Conservation (phyloP, 2,329 filamentous ascomycete genomes). For the Colletotrichum sp. region DNA sequence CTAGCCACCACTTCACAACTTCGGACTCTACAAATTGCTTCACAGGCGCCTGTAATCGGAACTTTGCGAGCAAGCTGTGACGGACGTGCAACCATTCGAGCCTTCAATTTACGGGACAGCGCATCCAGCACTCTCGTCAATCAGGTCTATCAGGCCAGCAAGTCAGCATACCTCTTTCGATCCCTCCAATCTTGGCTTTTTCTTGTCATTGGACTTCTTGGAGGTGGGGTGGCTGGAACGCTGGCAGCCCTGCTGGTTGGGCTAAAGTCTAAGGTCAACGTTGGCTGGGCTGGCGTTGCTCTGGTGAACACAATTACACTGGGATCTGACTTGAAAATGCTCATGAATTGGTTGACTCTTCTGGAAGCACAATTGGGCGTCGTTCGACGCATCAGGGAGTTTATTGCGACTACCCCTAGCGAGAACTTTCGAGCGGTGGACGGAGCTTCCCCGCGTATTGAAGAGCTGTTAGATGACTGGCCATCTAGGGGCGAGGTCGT, state of each 20-base stretch:
- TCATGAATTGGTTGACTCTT: not conserved
- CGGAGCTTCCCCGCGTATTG: not conserved
- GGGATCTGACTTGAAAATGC: not conserved
- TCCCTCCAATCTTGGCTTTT: not conserved
- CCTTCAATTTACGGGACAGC: not conserved
- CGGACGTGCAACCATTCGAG: not conserved
- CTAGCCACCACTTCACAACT: not conserved
- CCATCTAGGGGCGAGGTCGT: not conserved
- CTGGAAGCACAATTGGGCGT: not conserved
- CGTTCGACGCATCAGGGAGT: not conserved
- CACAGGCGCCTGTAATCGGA: not conserved
- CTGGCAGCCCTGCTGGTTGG: not conserved
- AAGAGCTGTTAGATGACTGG: not conserved
- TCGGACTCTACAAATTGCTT: not conserved
- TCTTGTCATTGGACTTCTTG: not conserved
- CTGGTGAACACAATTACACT: not conserved
- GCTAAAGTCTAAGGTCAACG: not conserved
- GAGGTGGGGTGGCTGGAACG: not conserved
- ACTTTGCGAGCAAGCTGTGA: not conserved
- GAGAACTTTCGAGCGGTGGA: not conserved
- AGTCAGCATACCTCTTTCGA: not conserved
- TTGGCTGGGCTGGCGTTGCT: not conserved
- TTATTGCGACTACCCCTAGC: not conserved
- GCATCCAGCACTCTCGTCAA: not conserved
- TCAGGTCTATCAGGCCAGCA: not conserved